Base-by-base conservation (phyloP, 768 basidiomycete species). In the Pleurotus sapidus region DNA sequence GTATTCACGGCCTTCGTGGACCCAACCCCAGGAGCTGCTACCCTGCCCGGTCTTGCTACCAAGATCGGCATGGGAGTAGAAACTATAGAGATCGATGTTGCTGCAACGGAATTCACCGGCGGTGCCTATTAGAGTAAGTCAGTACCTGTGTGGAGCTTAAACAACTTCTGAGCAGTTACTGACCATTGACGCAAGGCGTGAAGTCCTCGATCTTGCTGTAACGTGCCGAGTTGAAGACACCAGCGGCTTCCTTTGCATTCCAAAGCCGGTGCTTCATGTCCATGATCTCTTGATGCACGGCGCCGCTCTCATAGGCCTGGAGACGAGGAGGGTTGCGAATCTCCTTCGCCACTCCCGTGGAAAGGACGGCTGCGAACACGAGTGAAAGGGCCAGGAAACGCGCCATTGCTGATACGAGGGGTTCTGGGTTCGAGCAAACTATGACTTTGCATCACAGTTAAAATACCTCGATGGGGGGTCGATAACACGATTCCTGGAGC, bases 11-110 rank as follows among this genome's bases (percentile, higher is more conserved):
- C 58, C 63, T 5, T 47, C 48, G 17, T 55, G 37, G 17, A 60
- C 61, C 64, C 64, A 65, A 14, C 62, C 64, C 59, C 62, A 62
- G 5, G 49, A 47, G 49, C 56, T 59, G 46, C 58, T 59, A 39
- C 62, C 60, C 23, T 62, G 42, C 25, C 62, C 59, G 34, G 49
- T 56, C 7, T 48, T 27, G 42, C 59, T 63, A 25, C 64, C 62
- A 23, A 60, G 59, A 9, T 58, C 58, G 40, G 57, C 60, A 39
- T 63, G 63, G 3, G 60, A 57, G n/a, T 54, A 53, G 54, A 65
- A 65, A 4, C 55, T 49, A 47, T 59, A 57, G 4, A 65, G 49
- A 42, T 65, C 64, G 30, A 61, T 58, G 18, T 65, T 65, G 27
- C 56, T 62, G 48, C 64, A 65, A 7, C 53, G 48, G 55, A 60